Evolutionary conservation across 2,329 filamentous ascomycete genomes (phyloP).

Genomic region (Epichloe bromicola): DNA sequence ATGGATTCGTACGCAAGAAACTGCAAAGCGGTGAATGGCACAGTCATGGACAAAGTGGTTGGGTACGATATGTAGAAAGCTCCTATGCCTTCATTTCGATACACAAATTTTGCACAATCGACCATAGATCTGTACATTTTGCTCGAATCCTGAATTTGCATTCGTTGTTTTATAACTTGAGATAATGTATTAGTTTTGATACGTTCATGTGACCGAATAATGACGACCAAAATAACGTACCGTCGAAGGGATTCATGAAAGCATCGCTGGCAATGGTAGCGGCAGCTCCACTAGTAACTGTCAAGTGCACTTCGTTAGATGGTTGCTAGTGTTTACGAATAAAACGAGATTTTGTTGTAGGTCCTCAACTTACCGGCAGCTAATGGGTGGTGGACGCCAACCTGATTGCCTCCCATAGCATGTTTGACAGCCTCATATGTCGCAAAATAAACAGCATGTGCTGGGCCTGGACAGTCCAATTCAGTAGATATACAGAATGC

Average conservation of each 20-base stretch:
- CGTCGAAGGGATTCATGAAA: slow-evolving; percentile 98
- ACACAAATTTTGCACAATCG: slow-evolving; percentile 81
- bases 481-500: neutral
- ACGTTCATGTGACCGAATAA: neutral
- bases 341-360: neutral
- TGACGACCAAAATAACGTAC: slow-evolving; percentile 35
- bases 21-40: slow-evolving; percentile 92
- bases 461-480: slow-evolving; percentile 53
- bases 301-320: neutral
- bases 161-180: slow-evolving; percentile 94
- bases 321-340: neutral
- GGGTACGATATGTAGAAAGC: slow-evolving; percentile 99
- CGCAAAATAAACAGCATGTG: slow-evolving; percentile 95
- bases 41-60: slow-evolving; percentile 95
- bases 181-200: neutral
- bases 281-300: slow-evolving; percentile 83
- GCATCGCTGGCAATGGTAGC: slow-evolving; percentile 96
- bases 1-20: slow-evolving; percentile 97
- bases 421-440: slow-evolving; percentile 98
- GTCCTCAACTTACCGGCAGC: slow-evolving; percentile 58
- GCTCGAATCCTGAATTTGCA: slow-evolving; percentile 94
- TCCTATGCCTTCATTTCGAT: slow-evolving; percentile 71
- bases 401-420: slow-evolving; percentile 81
- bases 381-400: slow-evolving; percentile 77
- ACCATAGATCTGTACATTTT: slow-evolving; percentile 71